phyloP scores from a whole-genome alignment of 2,329 filamentous ascomycete genomes.

The Fusarium graminum region DNA sequence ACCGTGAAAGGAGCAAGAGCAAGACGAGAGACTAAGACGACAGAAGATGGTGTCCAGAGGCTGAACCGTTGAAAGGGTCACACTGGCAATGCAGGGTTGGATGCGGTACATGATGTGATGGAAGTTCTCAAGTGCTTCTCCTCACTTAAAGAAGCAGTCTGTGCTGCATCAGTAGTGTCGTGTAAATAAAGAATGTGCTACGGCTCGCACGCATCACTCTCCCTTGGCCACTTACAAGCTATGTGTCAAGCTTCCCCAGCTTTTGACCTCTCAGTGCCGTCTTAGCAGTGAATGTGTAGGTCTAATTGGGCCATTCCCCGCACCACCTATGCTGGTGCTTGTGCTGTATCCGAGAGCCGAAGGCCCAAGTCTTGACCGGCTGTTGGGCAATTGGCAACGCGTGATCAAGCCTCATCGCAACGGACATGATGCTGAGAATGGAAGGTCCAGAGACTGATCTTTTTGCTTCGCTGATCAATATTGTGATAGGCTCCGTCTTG shows the following conservation, averaged over 20 bases:
- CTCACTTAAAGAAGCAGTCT: neutral
- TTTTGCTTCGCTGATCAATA: constrained; percentile 15
- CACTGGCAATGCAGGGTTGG: neutral
- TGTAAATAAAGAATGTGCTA: constrained; percentile 14
- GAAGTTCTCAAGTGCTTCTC: neutral
- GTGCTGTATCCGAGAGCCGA: constrained; percentile 31
- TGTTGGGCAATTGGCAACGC: constrained; percentile 19
- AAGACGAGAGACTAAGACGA: neutral
- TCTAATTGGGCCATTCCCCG: neutral
- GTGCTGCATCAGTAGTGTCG: neutral
- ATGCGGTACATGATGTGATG: neutral
- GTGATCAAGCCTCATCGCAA: constrained; percentile 24
- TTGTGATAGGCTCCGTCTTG: constrained; percentile 29
- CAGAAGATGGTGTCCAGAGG: neutral
- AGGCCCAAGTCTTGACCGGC: neutral
- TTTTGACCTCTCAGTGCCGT: neutral
- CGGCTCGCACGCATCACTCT: neutral
- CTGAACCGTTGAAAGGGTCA: neutral
- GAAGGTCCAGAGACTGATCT: constrained; percentile 44
- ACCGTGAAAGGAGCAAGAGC: constrained; percentile 4
- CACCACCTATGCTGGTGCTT: neutral
- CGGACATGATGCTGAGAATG: constrained; percentile 40
- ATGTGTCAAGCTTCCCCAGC: constrained; percentile 5
- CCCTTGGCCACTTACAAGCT: neutral
- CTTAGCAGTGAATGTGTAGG: neutral